Evolutionary conservation across 2,329 filamentous ascomycete genomes (phyloP).

Genomic region (Harringtonia lauricola): DNA sequence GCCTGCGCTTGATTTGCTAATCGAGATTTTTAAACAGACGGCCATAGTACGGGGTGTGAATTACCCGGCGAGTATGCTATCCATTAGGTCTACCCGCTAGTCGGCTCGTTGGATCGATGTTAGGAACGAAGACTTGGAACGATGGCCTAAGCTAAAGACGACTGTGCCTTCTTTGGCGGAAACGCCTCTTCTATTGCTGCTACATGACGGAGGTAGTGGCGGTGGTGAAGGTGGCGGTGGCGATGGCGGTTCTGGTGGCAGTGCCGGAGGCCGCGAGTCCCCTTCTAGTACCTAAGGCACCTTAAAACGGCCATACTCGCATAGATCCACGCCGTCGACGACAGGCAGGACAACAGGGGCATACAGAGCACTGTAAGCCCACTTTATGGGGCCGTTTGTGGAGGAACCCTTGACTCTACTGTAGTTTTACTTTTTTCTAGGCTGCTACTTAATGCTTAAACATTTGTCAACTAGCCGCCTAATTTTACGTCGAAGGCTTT

Average conservation of each 20-base stretch:
- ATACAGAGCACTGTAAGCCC: not conserved
- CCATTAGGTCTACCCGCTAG: not conserved
- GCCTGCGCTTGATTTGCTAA: no score
- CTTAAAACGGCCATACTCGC: not conserved
- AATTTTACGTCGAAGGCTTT: no score
- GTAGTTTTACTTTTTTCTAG: no score
- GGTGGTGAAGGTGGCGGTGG: no score
- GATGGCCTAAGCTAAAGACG: constrained; percentile 1
- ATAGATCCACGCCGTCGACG: not conserved
- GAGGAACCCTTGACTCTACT: not conserved
- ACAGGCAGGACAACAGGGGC: not conserved
- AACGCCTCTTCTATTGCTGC: not conserved
- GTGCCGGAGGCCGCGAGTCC: not conserved
- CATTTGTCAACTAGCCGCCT: no score
- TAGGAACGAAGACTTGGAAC: not conserved
- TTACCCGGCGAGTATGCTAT: no score
- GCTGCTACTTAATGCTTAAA: no score
- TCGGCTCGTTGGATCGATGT: constrained; percentile 1
- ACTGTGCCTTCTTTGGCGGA: not conserved
- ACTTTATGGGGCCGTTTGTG: not conserved
- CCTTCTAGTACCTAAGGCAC: not conserved
- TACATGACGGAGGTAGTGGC: not conserved
- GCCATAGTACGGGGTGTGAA: no score
- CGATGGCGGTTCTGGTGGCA: no score
- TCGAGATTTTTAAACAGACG: no score